Conservation (phyloP, 1,139 yeast genomes). For the Pichia sp. region DNA sequence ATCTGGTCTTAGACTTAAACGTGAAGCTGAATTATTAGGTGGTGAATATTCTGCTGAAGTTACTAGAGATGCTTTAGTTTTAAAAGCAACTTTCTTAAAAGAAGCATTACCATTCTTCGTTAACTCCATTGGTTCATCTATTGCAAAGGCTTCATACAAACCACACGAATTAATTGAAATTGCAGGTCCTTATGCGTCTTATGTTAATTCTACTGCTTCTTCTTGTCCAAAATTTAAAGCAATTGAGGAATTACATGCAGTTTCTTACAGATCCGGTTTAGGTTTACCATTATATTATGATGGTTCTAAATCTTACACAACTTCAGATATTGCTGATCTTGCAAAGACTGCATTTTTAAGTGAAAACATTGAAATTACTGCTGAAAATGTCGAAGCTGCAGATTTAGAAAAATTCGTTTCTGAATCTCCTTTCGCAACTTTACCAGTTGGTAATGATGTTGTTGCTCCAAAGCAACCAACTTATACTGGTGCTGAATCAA, state of each 20-base stretch:
- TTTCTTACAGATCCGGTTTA: conserved; percentile 82
- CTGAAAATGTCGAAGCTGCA: conserved; percentile 64
- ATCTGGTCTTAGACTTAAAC: conserved; percentile 86
- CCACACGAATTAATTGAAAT: conserved; percentile 78
- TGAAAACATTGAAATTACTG: conserved; percentile 66
- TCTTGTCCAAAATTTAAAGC: conserved; percentile 54
- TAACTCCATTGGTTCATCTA: conserved; percentile 73
- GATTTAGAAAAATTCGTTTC: conserved; percentile 66
- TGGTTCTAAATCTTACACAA: conserved; percentile 41
- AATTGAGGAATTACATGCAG: conserved; percentile 71
- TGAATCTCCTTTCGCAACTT: conserved; percentile 59
- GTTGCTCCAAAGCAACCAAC: conserved; percentile 35
- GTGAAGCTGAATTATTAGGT: conserved; percentile 93
- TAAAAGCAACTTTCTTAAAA: conserved; percentile 76
- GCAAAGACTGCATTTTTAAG: conserved; percentile 67
- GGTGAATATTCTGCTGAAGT: conserved; percentile 66
- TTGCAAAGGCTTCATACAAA: conserved; percentile 68
- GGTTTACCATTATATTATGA: conserved; percentile 80
- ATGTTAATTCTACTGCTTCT: conserved; percentile 47
- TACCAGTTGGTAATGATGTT: conserved; percentile 49
- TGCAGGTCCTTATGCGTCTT: conserved; percentile 71
- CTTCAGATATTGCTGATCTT: conserved; percentile 61
- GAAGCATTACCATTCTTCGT: conserved; percentile 90
- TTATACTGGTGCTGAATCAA: conserved; percentile 64
- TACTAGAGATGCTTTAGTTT: conserved; percentile 78